phyloP scores from a whole-genome alignment of 1,139 yeast genomes.

The Pichia sp. region DNA sequence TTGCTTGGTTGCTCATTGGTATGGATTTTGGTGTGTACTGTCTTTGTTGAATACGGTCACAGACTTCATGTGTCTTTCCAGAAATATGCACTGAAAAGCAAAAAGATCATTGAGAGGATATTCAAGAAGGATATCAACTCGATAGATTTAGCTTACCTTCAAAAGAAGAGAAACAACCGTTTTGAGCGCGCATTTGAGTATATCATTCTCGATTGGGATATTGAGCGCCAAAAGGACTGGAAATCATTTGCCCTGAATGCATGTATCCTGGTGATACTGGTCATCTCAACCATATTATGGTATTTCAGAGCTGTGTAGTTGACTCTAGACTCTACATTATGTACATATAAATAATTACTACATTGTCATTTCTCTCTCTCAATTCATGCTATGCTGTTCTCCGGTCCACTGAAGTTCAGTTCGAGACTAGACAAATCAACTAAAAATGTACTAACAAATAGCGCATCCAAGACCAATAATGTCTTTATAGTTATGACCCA shows the following conservation, averaged over 20 bases:
- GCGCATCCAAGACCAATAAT: slow-evolving; percentile 19
- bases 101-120: neutral
- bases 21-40: slow-evolving; percentile 17
- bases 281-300: slow-evolving; percentile 4
- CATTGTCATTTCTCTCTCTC: neutral
- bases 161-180: slow-evolving; percentile 2
- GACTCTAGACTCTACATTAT: neutral
- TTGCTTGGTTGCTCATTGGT: slow-evolving; percentile 14
- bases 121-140: slow-evolving; percentile 4
- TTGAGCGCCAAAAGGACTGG: slow-evolving; percentile 5
- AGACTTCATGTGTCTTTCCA: slow-evolving; percentile 2
- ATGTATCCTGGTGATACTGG: neutral
- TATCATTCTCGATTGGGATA: slow-evolving; percentile 13
- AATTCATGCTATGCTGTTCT: slow-evolving; percentile 6
- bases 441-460: slow-evolving; percentile 17
- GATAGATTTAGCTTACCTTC: slow-evolving; percentile 5
- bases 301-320: slow-evolving; percentile 9
- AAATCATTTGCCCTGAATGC: slow-evolving; percentile 8
- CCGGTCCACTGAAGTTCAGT: slow-evolving; percentile 7
- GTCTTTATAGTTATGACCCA: slow-evolving; percentile 11
- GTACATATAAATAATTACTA: neutral
- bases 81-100: neutral
- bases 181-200: slow-evolving; percentile 1
- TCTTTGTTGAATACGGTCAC: slow-evolving; percentile 7
- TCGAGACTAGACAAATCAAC: slow-evolving; percentile 22